A percentile compares a stretch with the other conserved stretches of the same genome.
Evolutionary conservation across 495 filamentous ascomycete genomes (phyloP).

Genomic region (Neurospora africana): DNA sequence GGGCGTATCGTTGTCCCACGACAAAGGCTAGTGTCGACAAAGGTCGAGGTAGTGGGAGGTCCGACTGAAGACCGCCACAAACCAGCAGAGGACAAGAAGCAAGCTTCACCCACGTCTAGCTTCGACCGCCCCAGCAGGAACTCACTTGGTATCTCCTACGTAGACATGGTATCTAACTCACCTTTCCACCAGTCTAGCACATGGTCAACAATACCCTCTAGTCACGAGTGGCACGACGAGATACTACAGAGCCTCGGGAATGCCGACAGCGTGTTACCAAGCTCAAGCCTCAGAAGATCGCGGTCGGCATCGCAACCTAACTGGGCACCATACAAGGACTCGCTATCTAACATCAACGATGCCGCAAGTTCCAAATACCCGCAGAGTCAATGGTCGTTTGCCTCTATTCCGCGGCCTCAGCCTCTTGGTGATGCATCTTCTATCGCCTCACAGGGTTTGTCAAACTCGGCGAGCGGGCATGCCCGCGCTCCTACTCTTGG

Average conservation of each 20-base stretch:
- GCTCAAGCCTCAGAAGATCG: not conserved
- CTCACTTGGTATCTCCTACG: slow-evolving; percentile 26
- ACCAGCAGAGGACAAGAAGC: not conserved
- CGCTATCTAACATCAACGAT: slow-evolving; percentile 7
- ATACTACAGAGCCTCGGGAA: not conserved
- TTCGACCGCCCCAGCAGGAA: slow-evolving; percentile 6
- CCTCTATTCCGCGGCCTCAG: not conserved
- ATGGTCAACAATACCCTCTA: slow-evolving; percentile 10
- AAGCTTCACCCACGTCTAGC: not conserved
- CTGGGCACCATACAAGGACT: slow-evolving; percentile 10
- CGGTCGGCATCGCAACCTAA: slow-evolving; percentile 1
- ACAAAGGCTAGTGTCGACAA: not conserved
- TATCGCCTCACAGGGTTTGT: not conserved
- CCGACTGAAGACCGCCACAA: not conserved
- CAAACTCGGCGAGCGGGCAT: not conserved
- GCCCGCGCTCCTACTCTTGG: not conserved
- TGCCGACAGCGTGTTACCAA: not conserved
- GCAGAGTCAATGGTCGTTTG: not conserved
- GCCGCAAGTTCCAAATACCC: not conserved
- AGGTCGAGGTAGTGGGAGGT: not conserved
- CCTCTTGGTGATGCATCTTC: not conserved
- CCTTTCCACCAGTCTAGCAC: slow-evolving; percentile 14
- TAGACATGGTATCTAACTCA: slow-evolving; percentile 15
- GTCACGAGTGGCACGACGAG: not conserved
- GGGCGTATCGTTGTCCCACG: not conserved